Base-by-base conservation (phyloP, 2,329 filamentous ascomycete genomes). In the Scorias spongiosa region DNA sequence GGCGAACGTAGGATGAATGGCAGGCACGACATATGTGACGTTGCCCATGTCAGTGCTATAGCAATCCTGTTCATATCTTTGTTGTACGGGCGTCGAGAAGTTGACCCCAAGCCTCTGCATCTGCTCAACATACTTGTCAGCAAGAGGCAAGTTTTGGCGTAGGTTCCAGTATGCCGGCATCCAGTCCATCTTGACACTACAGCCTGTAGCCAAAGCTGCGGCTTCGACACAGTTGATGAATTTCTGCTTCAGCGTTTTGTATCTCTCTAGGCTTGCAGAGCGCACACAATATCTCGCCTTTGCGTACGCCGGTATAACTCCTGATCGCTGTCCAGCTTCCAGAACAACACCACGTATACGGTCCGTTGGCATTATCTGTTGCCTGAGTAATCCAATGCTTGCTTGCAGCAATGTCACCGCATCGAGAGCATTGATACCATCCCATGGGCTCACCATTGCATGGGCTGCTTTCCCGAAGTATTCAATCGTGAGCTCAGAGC, bases 11-110 rank as follows among this genome's bases (percentile, higher is more conserved):
- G 66, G 62, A 44, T 65, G 71, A 32, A 79, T 54, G 43, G 69
- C 73, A 34, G 75, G 76, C 63, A 77, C 66, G 1, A 65, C 70
- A 51, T 78, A 70, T 49, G 70, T 75, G 43, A 78, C 57, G 48
- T 79, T 67, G 0, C 75, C 76, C 58, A 77, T 73, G 52, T 79
- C 75, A 0, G 73, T 76, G 74, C 74, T 51, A 63, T 66, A n/a
- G 66, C 69, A 18, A 59, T 54, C 0, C 67, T 67, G 3, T 57
- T 52, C 9, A 65, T 55, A 42, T 64, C 57, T 44, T 71, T 69
- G 6, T 66, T 41, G 2, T 68, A 65, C 10, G 61, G 60, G 1
- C 48, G 47, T 0, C 7, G 62, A 56, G 2, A 67, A 63, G 2
- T 51, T 47, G 1, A 64, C 58, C 10, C 56, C 59, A 41, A 63